phyloP scores from a whole-genome alignment of 306 rosid genomes.

The Delonix regia region DNA sequence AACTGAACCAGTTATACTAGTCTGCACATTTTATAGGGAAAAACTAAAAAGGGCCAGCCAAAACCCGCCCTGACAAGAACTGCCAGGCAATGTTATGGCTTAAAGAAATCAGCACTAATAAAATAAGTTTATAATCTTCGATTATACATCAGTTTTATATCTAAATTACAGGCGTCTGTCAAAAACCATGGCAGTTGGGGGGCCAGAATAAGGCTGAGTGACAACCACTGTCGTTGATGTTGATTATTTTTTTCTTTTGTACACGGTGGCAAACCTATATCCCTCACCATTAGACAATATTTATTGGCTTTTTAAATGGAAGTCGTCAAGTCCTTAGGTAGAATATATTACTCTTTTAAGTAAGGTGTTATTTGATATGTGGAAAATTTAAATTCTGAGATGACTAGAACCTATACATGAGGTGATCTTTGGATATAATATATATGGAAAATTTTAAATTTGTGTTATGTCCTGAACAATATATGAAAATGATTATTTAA shows the following conservation, averaged over 20 bases:
- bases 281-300: neutral
- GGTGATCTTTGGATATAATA: too few species aligned
- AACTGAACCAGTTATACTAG: neutral
- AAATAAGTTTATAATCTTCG: neutral
- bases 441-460: too few species aligned
- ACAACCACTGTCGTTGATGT: neutral
- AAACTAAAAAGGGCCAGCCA: neutral
- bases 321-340: neutral
- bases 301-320: neutral
- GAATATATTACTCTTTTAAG: too few species aligned
- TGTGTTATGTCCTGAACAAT: too few species aligned
- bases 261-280: neutral
- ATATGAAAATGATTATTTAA: too few species aligned
- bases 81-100: neutral
- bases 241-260: neutral
- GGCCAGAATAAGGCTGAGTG: neutral
- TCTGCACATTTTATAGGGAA: neutral
- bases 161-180: neutral
- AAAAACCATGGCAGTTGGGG: neutral
- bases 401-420: too few species aligned
- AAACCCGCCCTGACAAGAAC: neutral
- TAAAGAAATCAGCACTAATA: constrained; percentile 4
- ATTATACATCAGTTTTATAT: neutral
- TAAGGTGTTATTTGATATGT: too few species aligned
- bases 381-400: too few species aligned